Evolutionary conservation across 78 protist species (phyloP), one percentile per base, ranked within the genome.

Genomic region (Dictyostelium intermedium): DNA sequence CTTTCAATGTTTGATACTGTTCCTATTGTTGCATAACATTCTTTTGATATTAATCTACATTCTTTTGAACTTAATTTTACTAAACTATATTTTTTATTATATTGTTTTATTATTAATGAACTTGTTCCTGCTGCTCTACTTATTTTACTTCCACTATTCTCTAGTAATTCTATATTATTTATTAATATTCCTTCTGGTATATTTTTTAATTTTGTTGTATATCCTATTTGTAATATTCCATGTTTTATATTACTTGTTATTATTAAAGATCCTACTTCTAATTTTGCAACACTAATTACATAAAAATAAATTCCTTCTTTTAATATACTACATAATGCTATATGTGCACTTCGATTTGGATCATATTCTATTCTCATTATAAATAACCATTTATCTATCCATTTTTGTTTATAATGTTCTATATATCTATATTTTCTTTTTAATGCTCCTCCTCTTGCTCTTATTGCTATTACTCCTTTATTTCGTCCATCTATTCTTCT

Each of bases 21-120:
- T 61, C 73, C 73, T 43, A 56, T 81, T 43, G 85, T 81, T 43
- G 85, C 70, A 45, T 81, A 61, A 34, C 85, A 81, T 81, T 81
- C 63, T 16, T 27, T 73, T 14, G 81, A 73, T 32, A 73, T 81
- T 81, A 61, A 61, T 81, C 70, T 34, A 61, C 39, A 56, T 61
- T 61, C 85, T 81, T 81, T 81, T 14, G 85, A 61, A 81, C 43
- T 61, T 81, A 81, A 45, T 81, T 61, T 81, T 14, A 61, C 43
- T 81, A 81, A 81, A 81, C 66, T 56, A 81, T 81, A 61, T 45
- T 81, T 81, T 30, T 61, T 61, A 81, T 81, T 61, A 43, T 43
- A 81, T 61, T 34, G 53, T 61, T 61, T 61, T 34, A 61, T 13
- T 39, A 81, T 73, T 16, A 73, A 32, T 35, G 81, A 73, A 73